phyloP scores from a whole-genome alignment of 306 rosid species.

The Pyrus communis region DNA sequence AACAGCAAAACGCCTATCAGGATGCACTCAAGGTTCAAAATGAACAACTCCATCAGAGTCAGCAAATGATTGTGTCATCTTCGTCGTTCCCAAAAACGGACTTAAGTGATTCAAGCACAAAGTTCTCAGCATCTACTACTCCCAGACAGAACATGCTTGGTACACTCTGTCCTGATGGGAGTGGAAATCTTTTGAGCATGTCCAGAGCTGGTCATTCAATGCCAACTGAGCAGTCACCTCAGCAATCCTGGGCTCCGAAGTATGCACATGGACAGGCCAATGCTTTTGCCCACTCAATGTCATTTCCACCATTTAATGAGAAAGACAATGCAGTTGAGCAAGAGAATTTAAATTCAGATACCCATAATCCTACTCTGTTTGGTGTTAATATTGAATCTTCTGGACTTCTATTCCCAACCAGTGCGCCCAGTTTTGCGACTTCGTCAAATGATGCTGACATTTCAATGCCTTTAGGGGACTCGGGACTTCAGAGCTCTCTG shows the following conservation, averaged over 20 bases:
- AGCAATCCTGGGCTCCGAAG: constrained; percentile 54
- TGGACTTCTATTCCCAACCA: constrained; percentile 73
- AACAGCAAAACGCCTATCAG: constrained; percentile 48
- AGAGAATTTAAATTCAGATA: constrained; percentile 39
- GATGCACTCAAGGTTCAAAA: constrained; percentile 41
- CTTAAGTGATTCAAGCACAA: constrained; percentile 49
- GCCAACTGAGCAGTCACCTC: constrained; percentile 56
- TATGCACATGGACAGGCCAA: constrained; percentile 45
- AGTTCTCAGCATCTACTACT: constrained; percentile 43
- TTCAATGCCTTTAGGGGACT: constrained; percentile 54
- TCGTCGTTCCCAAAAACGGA: constrained; percentile 54
- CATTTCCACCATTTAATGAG: constrained; percentile 49
- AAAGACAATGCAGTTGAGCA: constrained; percentile 44
- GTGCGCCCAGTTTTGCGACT: constrained; percentile 41
- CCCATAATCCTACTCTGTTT: constrained; percentile 61
- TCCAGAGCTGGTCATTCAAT: constrained; percentile 53
- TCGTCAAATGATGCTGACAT: constrained; percentile 47
- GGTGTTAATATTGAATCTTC: constrained; percentile 79
- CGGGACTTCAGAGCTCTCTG: constrained; percentile 56
- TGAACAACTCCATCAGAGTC: constrained; percentile 66
- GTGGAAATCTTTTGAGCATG: constrained; percentile 42
- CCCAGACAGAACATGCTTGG: constrained; percentile 48
- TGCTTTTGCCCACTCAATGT: constrained; percentile 44
- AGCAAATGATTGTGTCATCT: constrained; percentile 52
- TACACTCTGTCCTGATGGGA: constrained; percentile 63